phyloP scores from a whole-genome alignment of 768 basidiomycete genomes.

The Xerocomus brunneocitrinus region DNA sequence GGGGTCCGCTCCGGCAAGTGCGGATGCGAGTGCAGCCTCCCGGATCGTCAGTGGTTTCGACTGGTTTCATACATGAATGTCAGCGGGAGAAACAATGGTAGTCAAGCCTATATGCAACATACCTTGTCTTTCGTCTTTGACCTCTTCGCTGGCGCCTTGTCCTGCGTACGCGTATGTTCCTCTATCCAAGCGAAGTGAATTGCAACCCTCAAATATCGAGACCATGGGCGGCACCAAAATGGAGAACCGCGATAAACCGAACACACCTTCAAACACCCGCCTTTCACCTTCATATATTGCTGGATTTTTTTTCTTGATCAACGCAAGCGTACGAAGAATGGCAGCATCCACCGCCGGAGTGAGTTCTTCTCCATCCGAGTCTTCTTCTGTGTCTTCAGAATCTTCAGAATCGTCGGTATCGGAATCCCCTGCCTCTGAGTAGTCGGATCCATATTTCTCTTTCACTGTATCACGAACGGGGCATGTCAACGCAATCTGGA shows the following conservation, averaged over 20 bases:
- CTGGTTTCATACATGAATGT: conserved; percentile 28
- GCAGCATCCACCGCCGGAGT: conserved; percentile 93
- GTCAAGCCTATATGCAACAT: conserved; percentile 1
- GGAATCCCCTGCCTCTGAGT: conserved; percentile 31
- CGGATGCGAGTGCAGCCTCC: conserved; percentile 64
- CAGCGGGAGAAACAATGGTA: not conserved
- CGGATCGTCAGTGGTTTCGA: conserved; percentile 71
- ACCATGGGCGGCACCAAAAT: not conserved
- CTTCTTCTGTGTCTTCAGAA: conserved; percentile 81
- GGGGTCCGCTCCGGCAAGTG: conserved; percentile 44
- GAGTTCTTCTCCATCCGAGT: conserved; percentile 92
- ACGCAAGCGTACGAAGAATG: conserved; percentile 83
- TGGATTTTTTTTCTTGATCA: conserved; percentile 80
- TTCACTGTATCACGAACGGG: conserved; percentile 48
- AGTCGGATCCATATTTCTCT: conserved; percentile 82
- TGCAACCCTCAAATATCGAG: not conserved
- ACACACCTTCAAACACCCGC: conserved; percentile 75
- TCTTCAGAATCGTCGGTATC: conserved; percentile 40
- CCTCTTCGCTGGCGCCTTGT: conserved; percentile 21
- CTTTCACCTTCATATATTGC: conserved; percentile 71
- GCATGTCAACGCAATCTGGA: not conserved
- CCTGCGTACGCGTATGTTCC: conserved; percentile 50
- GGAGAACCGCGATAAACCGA: not conserved
- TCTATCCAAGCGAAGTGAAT: conserved; percentile 37
- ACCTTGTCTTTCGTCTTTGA: conserved; percentile 51